Evolutionary conservation across 2,329 filamentous ascomycete species (phyloP), one percentile per base, ranked within the genome.

Genomic region (Trichoderma sp.): DNA sequence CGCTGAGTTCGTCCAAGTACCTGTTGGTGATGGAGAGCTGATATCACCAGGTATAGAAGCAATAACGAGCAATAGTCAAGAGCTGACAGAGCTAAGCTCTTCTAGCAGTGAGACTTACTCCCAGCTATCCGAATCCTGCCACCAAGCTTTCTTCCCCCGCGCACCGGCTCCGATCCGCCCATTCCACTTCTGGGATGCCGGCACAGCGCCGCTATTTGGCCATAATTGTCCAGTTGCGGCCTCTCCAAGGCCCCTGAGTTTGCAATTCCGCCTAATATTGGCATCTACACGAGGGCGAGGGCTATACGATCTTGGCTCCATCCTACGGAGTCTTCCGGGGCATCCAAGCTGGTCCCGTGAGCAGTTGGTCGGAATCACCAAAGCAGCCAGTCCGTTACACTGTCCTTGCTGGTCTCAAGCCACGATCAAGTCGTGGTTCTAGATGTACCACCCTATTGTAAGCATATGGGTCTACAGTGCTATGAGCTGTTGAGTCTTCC

Each of bases 101-200:
- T n/a, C 9, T 28, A n/a, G 34, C 10, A 12, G 10, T 39, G 34
- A 14, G 12, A 14, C 10, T 14, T 14, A 14, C 34, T 39, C 34
- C 34, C 34, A 39, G 10, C 34, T 39, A 39, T 39, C 34, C 34
- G 34, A 39, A 39, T 9, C 34, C 10, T 39, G 34, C 34, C 10
- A 39, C 34, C 34, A 7, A 34, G 30, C 30, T 34, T 10, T 10
- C 57, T 56, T 39, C 51, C 44, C 43, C 44, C 45, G 50, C 50
- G 47, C 34, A 50, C 63, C 63, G 50, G 63, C 57, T 65, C 50
- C 57, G 57, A 44, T 28, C 48, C 57, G 50, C 39, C 63, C 63
- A 65, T 65, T 65, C 63, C 63, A 44, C 63, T 56, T 65, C 51
- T 55, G 63, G 57, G 51, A 65, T 65, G 47, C 63, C 57, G 63